phyloP scores from a whole-genome alignment of 139 green algal species.

The Tetradesmus lagerheimii region DNA sequence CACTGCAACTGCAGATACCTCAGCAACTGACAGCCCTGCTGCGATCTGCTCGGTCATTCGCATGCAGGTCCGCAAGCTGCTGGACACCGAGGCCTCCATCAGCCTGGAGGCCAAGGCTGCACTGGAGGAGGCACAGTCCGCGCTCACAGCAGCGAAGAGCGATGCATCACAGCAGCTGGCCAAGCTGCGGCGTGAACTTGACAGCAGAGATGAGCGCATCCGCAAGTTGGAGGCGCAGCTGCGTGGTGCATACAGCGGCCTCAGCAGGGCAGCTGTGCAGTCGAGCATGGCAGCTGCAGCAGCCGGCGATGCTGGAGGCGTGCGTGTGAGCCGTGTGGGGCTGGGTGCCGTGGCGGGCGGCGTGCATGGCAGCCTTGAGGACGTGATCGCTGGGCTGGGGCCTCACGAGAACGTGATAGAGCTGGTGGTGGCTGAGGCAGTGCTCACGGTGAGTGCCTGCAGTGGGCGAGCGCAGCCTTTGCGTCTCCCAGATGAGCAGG shows the following conservation, averaged over 20 bases:
- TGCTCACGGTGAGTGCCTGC: constrained; percentile 27
- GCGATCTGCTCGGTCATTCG: background rate
- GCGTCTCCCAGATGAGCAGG: background rate
- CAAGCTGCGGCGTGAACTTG: constrained; percentile 49
- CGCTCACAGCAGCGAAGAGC: background rate
- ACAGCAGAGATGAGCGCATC: constrained; percentile 11
- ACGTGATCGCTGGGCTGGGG: constrained; percentile 49
- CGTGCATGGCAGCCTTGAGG: constrained; percentile 10
- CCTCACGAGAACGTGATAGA: constrained; percentile 38
- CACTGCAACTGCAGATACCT: too few species aligned
- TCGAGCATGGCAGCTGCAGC: constrained; percentile 1
- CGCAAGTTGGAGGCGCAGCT: constrained; percentile 25
- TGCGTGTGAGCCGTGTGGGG: constrained; percentile 29
- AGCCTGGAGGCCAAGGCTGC: constrained; percentile 46
- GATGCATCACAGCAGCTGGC: constrained; percentile 38
- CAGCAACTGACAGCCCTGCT: background rate
- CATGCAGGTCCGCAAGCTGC: constrained; percentile 34
- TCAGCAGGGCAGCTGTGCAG: constrained; percentile 17
- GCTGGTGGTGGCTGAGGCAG: constrained; percentile 32
- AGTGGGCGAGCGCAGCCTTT: background rate
- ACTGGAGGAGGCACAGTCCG: constrained; percentile 47
- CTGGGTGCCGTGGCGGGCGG: background rate
- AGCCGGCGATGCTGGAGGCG: background rate
- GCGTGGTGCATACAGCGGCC: constrained; percentile 17
- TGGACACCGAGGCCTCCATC: constrained; percentile 37